phyloP scores from a whole-genome alignment of 371 early-diverging fungal species.

The Blyttiomyces sp. region DNA sequence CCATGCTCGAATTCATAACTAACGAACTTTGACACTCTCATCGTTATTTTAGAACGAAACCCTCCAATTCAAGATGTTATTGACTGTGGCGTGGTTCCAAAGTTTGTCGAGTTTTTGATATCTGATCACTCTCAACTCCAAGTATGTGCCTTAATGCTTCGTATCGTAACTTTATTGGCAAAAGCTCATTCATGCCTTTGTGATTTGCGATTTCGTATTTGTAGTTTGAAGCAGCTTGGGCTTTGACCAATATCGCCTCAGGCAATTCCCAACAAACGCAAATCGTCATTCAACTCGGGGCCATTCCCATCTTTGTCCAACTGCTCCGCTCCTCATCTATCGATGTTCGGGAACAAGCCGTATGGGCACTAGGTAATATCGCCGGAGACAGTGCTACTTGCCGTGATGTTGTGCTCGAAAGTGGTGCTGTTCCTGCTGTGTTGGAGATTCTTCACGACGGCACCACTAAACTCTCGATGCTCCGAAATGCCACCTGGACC shows the following conservation, averaged over 20 bases:
- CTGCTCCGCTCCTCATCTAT: slow-evolving; percentile 80
- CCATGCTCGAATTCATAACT: too few species aligned
- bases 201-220: not conserved
- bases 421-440: slow-evolving; percentile 82
- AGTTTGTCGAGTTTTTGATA: slow-evolving; percentile 93
- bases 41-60: slow-evolving; percentile 64
- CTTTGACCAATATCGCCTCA: slow-evolving; percentile 99
- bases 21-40: too few species aligned
- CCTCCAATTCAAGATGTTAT: slow-evolving; percentile 99
- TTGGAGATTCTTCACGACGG: slow-evolving; percentile 79
- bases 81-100: slow-evolving; percentile 87
- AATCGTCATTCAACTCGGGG: slow-evolving; percentile 90
- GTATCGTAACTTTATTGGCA: not conserved
- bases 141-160: slow-evolving; percentile 67
- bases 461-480: slow-evolving; percentile 82
- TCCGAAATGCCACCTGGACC: slow-evolving; percentile 99
- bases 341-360: slow-evolving; percentile 98
- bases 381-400: slow-evolving; percentile 97
- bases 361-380: slow-evolving; percentile 99
- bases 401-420: slow-evolving; percentile 89
- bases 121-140: slow-evolving; percentile 74
- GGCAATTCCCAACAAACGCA: slow-evolving; percentile 96
- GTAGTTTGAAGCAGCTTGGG: slow-evolving; percentile 99
- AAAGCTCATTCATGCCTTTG: not conserved
- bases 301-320: slow-evolving; percentile 91